Base-by-base conservation (phyloP, 352 stramenopile genomes). In the Pythium phragmitis region DNA sequence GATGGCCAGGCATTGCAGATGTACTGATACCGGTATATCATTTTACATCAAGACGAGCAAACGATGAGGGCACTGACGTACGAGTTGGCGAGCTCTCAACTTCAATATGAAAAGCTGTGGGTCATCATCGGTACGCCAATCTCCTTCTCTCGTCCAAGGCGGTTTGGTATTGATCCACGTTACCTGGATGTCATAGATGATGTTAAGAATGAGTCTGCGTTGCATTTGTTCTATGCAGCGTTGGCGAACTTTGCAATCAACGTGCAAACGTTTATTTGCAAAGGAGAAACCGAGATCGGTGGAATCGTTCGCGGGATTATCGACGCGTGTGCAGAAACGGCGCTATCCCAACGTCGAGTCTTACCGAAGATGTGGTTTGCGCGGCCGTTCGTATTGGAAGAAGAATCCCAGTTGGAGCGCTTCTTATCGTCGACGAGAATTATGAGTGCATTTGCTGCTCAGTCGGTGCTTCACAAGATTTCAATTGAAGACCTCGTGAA, bases 341-440 rank as follows among this genome's bases (percentile, higher is more conserved):
- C 82, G 9, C 26, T 89, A 12, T 72, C 69, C 2, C 42, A 68
- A 0, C 60, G 80, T 39, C 73, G 74, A 16, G 72, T 79, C 11
- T 58, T 92, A 6, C 84, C 84, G 19, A 80, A 73, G 23, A 72
- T 92, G 65, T 92, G 84, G 84, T 92, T 85, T 46, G 77, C 88
- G 45, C 73, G 84, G 8, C 82, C 81, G 26, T 92, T 88, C 26
- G 65, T 92, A 36, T 53, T 91, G 26, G 82, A 91, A 57, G 82
- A 91, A 57, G 82, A 89, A 60, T 92, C 84, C 0, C 84, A 91
- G 66, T 72, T 85, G 23, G 84, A 92, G 60, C 73, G 76, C 7
- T 90, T 92, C 65, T 58, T 92, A 17, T 80, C 80, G 12, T 91
- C 84, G 13, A 92, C 84, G 30, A 63, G 67, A 50, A 72, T 88